A percentile compares a stretch with the other conserved stretches of the same genome.
Evolutionary conservation across 768 basidiomycete species (phyloP).

Genomic region (Suillus bovinus): DNA sequence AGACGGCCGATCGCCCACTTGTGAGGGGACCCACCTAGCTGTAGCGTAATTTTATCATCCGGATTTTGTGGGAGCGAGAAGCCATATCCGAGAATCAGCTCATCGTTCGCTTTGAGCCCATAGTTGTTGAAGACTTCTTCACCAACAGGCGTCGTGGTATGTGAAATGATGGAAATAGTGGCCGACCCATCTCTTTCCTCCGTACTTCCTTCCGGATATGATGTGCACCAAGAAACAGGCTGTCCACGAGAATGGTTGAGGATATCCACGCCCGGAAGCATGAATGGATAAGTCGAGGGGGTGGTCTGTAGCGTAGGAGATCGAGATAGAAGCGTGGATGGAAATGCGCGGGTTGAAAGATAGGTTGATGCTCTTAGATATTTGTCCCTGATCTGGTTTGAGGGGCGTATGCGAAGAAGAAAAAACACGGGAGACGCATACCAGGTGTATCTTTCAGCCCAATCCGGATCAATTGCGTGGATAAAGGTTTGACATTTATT

Average conservation of each 20-base stretch:
- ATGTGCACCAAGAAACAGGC: constrained; percentile 81
- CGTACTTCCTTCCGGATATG: constrained; percentile 30
- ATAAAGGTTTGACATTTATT: constrained; percentile 47
- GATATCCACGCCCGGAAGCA: constrained; percentile 85
- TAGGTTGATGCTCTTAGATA: constrained; percentile 76
- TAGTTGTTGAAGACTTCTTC: constrained; percentile 88
- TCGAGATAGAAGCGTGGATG: constrained; percentile 74
- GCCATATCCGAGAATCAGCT: constrained; percentile 90
- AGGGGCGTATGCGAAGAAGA: constrained; percentile 3
- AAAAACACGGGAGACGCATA: constrained; percentile 32
- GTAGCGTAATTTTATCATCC: constrained; percentile 84
- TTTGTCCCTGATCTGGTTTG: constrained; percentile 50
- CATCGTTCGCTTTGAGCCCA: constrained; percentile 87
- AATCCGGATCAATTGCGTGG: constrained; percentile 33
- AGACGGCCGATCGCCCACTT: constrained; percentile 67
- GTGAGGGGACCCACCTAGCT: constrained; percentile 54
- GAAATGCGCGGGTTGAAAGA: constrained; percentile 87
- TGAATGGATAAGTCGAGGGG: constrained; percentile 64
- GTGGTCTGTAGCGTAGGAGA: constrained; percentile 49
- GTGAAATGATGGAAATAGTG: constrained; percentile 63
- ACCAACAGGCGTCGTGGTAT: constrained; percentile 40
- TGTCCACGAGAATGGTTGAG: constrained; percentile 83
- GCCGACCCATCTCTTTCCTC: constrained; percentile 35
- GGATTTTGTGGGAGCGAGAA: constrained; percentile 80
- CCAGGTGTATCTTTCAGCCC: constrained; percentile 67